A percentile compares a stretch with the other conserved stretches of the same genome.
phyloP scores from a whole-genome alignment of 352 stramenopile species.

The Phytophthora pluvialis region DNA sequence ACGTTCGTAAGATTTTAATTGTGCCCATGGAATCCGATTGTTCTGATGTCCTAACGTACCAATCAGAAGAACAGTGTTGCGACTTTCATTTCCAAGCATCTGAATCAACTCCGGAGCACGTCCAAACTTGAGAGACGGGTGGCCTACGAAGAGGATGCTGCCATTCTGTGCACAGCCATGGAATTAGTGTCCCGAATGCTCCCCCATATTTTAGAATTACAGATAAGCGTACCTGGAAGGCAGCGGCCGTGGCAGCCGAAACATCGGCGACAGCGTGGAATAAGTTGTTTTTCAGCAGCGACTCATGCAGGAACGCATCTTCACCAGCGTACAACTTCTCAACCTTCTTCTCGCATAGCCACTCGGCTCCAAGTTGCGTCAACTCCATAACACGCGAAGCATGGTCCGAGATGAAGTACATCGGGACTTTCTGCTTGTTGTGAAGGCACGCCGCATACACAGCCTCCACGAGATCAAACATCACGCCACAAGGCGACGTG shows the following conservation, averaged over 20 bases:
- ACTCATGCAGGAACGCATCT: conserved; percentile 71
- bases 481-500: conserved; percentile 57
- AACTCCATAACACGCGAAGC: conserved; percentile 57
- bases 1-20: neutral
- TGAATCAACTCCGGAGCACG: conserved; percentile 56
- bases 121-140: conserved; percentile 74
- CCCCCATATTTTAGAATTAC: neutral
- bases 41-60: conserved; percentile 35
- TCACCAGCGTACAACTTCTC: conserved; percentile 80
- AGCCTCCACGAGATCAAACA: conserved; percentile 84
- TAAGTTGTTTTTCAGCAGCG: conserved; percentile 53
- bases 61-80: conserved; percentile 78
- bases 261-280: conserved; percentile 58
- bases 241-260: conserved; percentile 46
- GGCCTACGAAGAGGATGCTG: conserved; percentile 78
- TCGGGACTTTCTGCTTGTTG: conserved; percentile 56
- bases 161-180: conserved; percentile 44
- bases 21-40: neutral
- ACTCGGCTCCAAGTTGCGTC: conserved; percentile 71
- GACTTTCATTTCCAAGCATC: conserved; percentile 60
- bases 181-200: neutral
- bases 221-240: conserved; percentile 56
- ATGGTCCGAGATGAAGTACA: conserved; percentile 72
- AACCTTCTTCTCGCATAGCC: conserved; percentile 86
- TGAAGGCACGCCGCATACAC: conserved; percentile 58